Percentiles rank a stretch among this genome's conserved stretches.
These are phyloP conservation scores for Phoenix dactylifera DNA, from an alignment of 176 grass and related monocot species.

Conservation along the genomic window DNA sequence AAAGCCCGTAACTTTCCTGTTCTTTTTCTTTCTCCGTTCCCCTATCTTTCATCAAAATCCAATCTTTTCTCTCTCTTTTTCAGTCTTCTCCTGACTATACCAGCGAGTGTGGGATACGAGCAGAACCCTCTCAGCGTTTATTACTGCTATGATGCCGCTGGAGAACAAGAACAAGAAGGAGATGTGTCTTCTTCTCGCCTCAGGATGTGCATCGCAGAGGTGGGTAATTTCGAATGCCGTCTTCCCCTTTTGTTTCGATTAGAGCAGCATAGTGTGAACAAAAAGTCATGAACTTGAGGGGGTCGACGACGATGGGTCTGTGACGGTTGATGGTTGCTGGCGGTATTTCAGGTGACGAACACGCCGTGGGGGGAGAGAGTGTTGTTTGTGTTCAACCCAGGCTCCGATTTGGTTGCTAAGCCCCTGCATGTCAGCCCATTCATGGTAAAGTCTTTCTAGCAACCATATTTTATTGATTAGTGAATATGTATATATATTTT, in stretches of 20 bases:
- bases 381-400: constrained; percentile 58
- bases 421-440: constrained; percentile 91
- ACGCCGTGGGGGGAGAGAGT: constrained; percentile 89
- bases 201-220: constrained; percentile 85
- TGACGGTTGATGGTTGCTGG: not conserved
- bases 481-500: not conserved
- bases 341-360: constrained; percentile 65
- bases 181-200: constrained; percentile 7
- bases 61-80: not conserved
- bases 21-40: not conserved
- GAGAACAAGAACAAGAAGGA: constrained; percentile 13
- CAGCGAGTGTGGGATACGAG: constrained; percentile 68
- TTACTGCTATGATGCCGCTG: constrained; percentile 59
- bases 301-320: not conserved
- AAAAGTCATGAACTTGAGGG: not conserved
- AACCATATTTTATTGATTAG: constrained; percentile 3
- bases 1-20: not conserved
- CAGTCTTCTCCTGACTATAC: constrained; percentile 78
- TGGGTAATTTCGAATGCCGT: not conserved
- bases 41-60: constrained; percentile 1
- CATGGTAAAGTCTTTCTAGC: constrained; percentile 42
- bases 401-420: constrained; percentile 70
- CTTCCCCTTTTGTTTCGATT: not conserved
- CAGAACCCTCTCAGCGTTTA: constrained; percentile 95
- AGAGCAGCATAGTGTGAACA: not conserved